Base-by-base conservation (phyloP, 1,139 yeast genomes). In the Debaryomyces sp. region DNA sequence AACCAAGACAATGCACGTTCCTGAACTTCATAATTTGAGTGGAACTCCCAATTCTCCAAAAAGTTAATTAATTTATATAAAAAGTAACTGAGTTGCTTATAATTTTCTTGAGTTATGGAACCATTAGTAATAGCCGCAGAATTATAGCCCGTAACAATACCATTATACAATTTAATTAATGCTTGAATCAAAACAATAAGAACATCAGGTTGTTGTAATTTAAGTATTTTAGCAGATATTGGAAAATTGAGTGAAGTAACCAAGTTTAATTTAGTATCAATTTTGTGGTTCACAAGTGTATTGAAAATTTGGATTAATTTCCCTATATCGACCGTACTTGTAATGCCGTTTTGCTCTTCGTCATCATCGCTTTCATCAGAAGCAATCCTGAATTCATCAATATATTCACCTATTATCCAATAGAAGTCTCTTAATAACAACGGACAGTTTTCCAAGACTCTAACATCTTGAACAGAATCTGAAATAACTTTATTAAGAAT, bases 351-450 rank as follows among this genome's bases (percentile, higher is more conserved):
- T 6, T 54, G 57, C 4, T 53, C 58, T 7, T 54, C 56, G 4
- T 54, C 56, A 1, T 62, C 71, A 8, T 59, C 67, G 17, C 54
- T 63, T 2, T 55, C 62, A 1, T 54, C 61, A 1, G 52, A 46
- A 10, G 48, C 46, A 1, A 51, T 49, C 13, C 26, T 38, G 15
- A 47, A 33, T 17, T 73, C 77, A 43, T 64, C 70, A 30, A 71
- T 62, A 39, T 70, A 89, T 66, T 92, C 98, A 6, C 97, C 97
- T 54, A 89, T 67, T 10, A 88, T 78, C 97, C 97, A 94, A 50
- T 78, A 74, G 35, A 79, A 71, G 50, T 79, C 80, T 39, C 62
- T 61, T 48, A 81, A 64, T 10, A 81, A 68, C 2, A 64, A 52
- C 1, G 77, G 77, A 50, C 80, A 73, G 5, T 54, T 55, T 6